Conservation (phyloP, 495 filamentous ascomycete species). For the Tuber calosporum region DNA sequence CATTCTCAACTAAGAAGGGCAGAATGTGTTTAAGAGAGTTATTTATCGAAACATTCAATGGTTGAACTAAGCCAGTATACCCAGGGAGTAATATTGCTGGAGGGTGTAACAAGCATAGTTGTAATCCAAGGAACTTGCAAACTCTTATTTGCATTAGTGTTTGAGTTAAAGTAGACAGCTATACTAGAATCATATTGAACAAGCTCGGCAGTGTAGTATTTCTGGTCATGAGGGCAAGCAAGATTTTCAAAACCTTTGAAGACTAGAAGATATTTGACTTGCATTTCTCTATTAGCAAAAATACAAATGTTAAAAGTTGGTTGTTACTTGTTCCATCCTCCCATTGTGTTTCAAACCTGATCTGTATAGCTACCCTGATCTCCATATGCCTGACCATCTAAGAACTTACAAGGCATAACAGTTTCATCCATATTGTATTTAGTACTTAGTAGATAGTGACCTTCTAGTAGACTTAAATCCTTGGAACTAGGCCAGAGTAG, state of each 20-base stretch:
- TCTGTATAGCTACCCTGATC: conserved; percentile 16
- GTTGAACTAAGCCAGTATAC: too few relatives aligned
- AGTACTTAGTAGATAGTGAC: too few relatives aligned
- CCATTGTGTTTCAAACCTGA: conserved; percentile 1
- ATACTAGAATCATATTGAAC: conserved; percentile 6
- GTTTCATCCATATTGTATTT: too few relatives aligned
- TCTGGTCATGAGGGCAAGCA: not conserved
- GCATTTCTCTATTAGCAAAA: conserved; percentile 6
- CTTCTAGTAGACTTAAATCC: too few relatives aligned
- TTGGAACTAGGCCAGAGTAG: too few relatives aligned
- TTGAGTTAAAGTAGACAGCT: conserved; percentile 11
- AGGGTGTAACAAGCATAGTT: conserved; percentile 4
- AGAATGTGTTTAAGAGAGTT: too few relatives aligned
- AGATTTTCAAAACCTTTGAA: conserved; percentile 9
- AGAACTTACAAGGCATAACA: not conserved
- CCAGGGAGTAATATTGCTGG: too few relatives aligned
- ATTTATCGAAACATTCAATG: too few relatives aligned
- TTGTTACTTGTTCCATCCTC: conserved; percentile 18
- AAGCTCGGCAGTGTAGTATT: not conserved
- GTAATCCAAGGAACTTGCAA: conserved; percentile 3
- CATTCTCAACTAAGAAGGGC: too few relatives aligned
- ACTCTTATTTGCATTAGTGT: conserved; percentile 1
- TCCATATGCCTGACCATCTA: conserved; percentile 17
- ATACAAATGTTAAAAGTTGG: conserved; percentile 8
- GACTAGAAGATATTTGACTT: conserved; percentile 6